Evolutionary conservation across 2,329 filamentous ascomycete species (phyloP).

Genomic region (Fusarium guadeloupense): DNA sequence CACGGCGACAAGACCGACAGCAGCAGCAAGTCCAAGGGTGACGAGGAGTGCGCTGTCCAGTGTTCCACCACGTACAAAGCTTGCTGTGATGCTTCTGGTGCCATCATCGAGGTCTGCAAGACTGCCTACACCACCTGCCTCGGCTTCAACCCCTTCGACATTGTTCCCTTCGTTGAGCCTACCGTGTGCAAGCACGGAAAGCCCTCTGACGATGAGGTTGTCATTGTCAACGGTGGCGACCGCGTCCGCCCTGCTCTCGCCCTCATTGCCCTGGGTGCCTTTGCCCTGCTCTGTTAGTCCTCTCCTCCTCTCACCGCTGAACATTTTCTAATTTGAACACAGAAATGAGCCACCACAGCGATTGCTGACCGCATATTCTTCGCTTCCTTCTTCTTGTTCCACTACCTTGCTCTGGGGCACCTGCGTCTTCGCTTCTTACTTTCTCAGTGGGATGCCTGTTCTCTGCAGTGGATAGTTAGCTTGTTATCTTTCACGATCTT

Average conservation of each 20-base stretch:
- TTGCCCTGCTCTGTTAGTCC: constrained; percentile 32
- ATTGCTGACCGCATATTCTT: constrained; percentile 4
- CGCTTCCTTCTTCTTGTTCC: constrained; percentile 17
- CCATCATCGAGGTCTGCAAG: constrained; percentile 23
- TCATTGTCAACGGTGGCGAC: constrained; percentile 28
- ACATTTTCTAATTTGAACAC: neutral
- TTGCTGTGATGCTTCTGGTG: constrained; percentile 26
- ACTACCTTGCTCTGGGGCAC: constrained; percentile 14
- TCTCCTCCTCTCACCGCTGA: rapidly evolving
- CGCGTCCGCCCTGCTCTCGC: constrained; percentile 26
- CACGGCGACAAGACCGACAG: neutral
- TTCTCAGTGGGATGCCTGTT: constrained; percentile 25
- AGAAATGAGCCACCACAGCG: constrained; percentile 15
- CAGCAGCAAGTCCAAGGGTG: neutral
- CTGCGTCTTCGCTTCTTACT: constrained; percentile 11
- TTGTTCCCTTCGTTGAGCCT: constrained; percentile 23
- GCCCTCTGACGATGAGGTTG: constrained; percentile 16
- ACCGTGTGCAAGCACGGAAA: constrained; percentile 29
- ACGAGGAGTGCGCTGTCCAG: constrained; percentile 14
- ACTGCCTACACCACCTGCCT: constrained; percentile 25
- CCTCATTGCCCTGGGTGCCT: constrained; percentile 23
- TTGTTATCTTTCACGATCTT: constrained; percentile 23
- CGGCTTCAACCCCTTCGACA: constrained; percentile 25
- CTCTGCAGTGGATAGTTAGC: constrained; percentile 11
- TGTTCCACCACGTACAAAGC: constrained; percentile 28